Base-by-base conservation (phyloP, 2,329 filamentous ascomycete genomes). In the Leptographium lundbergii region DNA sequence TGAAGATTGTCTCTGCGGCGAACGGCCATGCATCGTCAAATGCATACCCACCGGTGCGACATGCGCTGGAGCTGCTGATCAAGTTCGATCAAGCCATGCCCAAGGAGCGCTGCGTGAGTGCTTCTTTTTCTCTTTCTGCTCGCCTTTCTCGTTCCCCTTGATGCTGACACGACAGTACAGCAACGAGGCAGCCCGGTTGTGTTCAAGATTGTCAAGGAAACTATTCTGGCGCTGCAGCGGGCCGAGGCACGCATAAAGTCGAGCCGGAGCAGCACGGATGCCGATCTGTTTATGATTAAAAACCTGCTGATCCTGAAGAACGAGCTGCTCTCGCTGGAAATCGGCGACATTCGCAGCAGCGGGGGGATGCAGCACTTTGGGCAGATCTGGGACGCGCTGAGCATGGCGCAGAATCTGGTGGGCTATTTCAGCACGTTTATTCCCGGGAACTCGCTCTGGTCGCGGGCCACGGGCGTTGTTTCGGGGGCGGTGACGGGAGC, bases 291-390 rank as follows among this genome's bases (percentile, higher is more conserved):
- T 72, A 85, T 96, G 67, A 86, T 99, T 66, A 94, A 92, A 66
- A 96, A 99, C 69, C 80, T 99, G 2, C 86, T 99, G 56, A 86
- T 96, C 56, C 81, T 99, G 57, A 97, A 97, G 72, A 95, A 96
- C 69, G 89, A 96, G 69, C 88, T 99, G 57, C 85, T 99, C 29
- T 91, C 91, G 11, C 91, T 99, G 62, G 94, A 99, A 73, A 96
- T 99, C 64, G 91, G 82, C 57, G 82, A 85, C 64, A 78, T 84
- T 19, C 75, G 81, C 61, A 79, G 78, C 59, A 60, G 57, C 39
- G 51, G 42, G 7, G 73, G 75, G 5, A 78, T 82, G 74, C 81
- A 85, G 65, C 82, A 86, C 66, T 85, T 86, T 66, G 73, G 77
- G 19, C 81, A 81, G 62, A 85, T 86, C 48, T 86, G 82, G 82